Base-by-base conservation (phyloP, 495 filamentous ascomycete genomes). In the Astrothelium macrocarpum region DNA sequence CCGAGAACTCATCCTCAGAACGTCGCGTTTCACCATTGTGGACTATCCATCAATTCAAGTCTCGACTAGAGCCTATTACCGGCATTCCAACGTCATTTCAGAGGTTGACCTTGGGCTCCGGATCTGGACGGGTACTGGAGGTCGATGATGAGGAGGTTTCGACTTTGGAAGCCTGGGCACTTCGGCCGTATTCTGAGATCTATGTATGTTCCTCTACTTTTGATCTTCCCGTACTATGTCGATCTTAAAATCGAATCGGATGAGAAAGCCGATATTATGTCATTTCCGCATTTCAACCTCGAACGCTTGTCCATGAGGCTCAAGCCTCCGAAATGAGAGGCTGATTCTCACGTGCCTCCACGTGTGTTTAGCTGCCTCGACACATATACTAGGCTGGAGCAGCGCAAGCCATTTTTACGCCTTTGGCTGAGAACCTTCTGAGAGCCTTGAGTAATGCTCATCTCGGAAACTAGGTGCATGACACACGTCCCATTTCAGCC, bases 11-110 rank as follows among this genome's bases (percentile, higher is more conserved):
- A 23, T 79, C 80, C 32, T 89, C 90, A 36, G 94, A 98, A 72
- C 87, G 93, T 59, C 88, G 94, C 67, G 83, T 97, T 73, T 91
- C 89, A 10, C 92, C 93, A 2, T 89, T 92, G 69, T 98, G 95
- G 94, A 88, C 87, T 64, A 88, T 98, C 69, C 74, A 82, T 32
- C 87, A 91, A 70, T 81, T 97, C 62, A 97, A 95, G 76, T 75
- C 79, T 26, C 96, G 95, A 76, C 84, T 98, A 49, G 92, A 97
- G 72, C 88, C 92, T 65, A 84, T 98, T 77, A 98, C 94, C 1
- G 94, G 94, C 60, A 84, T 98, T 20, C 91, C 94, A 1, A 89
- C 91, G 12, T 80, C 82, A 11, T 84, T 82, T 64, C 95, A 97
- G 75, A 82, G 80, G 60, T 81, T 98, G 59, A 82, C 74, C 53